Evolutionary conservation across 164 flowering plant species (phyloP).

Genomic region (Stephania japonica): DNA sequence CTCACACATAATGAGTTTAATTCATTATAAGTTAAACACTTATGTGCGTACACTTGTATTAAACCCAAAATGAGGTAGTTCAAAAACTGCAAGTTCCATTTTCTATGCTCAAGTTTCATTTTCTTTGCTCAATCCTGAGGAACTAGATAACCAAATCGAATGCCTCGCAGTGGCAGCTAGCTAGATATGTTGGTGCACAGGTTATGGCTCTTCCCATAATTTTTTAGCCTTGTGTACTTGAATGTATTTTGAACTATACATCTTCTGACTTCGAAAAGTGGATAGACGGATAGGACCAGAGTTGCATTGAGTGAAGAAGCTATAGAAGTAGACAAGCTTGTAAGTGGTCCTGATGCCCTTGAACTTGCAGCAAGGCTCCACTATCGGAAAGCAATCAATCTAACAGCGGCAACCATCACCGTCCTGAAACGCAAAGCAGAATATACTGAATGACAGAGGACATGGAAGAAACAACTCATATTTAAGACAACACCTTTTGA

Average conservation of each 20-base stretch:
- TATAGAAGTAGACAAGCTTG: conserved; percentile 44
- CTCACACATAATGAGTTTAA: no score
- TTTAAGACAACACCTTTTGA: conserved; percentile 90
- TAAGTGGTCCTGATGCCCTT: conserved; percentile 2
- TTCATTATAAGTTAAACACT: no score
- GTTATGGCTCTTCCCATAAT: not conserved
- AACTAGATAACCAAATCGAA: not conserved
- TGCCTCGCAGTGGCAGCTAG: not conserved
- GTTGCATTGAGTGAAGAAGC: conserved; percentile 41
- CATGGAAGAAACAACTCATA: conserved; percentile 83
- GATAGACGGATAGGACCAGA: conserved; percentile 68
- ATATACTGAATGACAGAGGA: conserved; percentile 95
- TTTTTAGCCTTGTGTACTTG: no score
- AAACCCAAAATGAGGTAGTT: no score
- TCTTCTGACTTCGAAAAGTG: conserved; percentile 63
- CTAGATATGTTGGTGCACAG: not conserved
- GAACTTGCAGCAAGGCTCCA: conserved; percentile 47
- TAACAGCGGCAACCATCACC: conserved; percentile 74
- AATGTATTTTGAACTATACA: conserved; percentile 39
- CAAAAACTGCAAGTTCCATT: no score
- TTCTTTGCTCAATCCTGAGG: no score
- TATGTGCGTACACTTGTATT: no score
- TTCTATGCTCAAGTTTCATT: no score
- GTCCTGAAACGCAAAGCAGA: conserved; percentile 87
- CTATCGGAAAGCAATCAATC: conserved; percentile 76